Percentiles rank a stretch among this genome's conserved stretches.
Conservation (phyloP, 768 basidiomycete species). For the Lentinula sp. region DNA sequence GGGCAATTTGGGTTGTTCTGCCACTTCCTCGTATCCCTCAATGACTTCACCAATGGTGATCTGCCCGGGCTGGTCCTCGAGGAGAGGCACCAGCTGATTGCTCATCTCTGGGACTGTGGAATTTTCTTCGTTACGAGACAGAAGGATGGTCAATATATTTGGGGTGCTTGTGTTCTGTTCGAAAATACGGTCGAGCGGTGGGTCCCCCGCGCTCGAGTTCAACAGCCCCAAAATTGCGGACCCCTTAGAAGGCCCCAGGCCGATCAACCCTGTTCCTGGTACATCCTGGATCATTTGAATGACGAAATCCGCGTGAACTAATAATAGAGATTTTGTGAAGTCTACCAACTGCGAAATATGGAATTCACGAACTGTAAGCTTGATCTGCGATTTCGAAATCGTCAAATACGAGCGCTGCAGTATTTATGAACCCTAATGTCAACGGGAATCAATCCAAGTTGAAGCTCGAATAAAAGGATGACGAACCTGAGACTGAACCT, state of each 20-base stretch:
- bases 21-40: slow-evolving; percentile 13
- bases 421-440: slow-evolving; percentile 12
- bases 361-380: slow-evolving; percentile 12
- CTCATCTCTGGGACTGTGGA: background rate
- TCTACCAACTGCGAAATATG: background rate
- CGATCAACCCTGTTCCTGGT: slow-evolving; percentile 13
- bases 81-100: background rate
- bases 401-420: slow-evolving; percentile 12
- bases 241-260: slow-evolving; percentile 15
- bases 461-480: background rate
- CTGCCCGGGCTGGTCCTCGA: slow-evolving; percentile 10
- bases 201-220: slow-evolving; percentile 8
- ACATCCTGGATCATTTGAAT: background rate
- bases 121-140: slow-evolving; percentile 6
- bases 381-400: slow-evolving; percentile 14
- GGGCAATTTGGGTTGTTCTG: slow-evolving; percentile 12
- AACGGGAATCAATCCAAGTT: background rate
- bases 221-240: slow-evolving; percentile 11
- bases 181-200: slow-evolving; percentile 19
- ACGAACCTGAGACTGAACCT: slow-evolving; percentile 13
- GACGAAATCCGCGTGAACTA: background rate
- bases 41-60: slow-evolving; percentile 16
- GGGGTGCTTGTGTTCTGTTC: slow-evolving; percentile 14
- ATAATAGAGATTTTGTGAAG: background rate
- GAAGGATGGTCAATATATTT: slow-evolving; percentile 16